Base-by-base conservation (phyloP, 768 basidiomycete genomes). In the Stropharia rugosoannulata region DNA sequence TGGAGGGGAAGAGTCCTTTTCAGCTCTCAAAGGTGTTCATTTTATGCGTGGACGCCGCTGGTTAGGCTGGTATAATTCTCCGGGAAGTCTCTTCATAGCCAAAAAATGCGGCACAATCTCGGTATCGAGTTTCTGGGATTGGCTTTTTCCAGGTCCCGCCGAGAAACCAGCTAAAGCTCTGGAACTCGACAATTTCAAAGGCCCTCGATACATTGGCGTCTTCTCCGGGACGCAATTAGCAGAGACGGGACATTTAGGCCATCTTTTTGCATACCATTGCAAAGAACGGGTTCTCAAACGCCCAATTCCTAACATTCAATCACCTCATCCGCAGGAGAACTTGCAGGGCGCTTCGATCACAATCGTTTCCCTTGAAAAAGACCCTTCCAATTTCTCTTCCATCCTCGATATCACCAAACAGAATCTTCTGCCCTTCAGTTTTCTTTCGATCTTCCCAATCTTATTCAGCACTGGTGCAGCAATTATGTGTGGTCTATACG, bases 41-140 rank as follows among this genome's bases (percentile, higher is more conserved):
- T 47, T 58, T n/a, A 52, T 49, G 10, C 57, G 57, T 16, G 57
- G 57, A 13, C 48, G 57, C 19, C 44, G 57, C 16, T 58, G 57
- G 57, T 37, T 58, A n/a, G 57, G 57, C 12, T 58, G 57, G 57
- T 58, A 58, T 35, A 58, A 58, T 18, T 58, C 51, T 2, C 51
- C 57, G 12, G 57, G 57, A 32, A 58, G 57, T 37, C 49, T 53
- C 25, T 42, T 54, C 18, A 52, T 58, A n/a, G 57, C 57, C 18
- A 58, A 58, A 41, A 54, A 54, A 11, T 58, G 49, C 19, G 57
- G 57, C 12, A 40, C 54, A 25, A 40, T 58, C 9, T 51, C 57
- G 11, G 37, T 48, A 18, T 48, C 52, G 19, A 35, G 57, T 22
- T 43, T 58, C 12, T 58, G 57, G 57, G 52, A 58, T 19, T 51